Conservation (phyloP, 257 asterid genomes). For the Dorcoceras hygrometricum region DNA sequence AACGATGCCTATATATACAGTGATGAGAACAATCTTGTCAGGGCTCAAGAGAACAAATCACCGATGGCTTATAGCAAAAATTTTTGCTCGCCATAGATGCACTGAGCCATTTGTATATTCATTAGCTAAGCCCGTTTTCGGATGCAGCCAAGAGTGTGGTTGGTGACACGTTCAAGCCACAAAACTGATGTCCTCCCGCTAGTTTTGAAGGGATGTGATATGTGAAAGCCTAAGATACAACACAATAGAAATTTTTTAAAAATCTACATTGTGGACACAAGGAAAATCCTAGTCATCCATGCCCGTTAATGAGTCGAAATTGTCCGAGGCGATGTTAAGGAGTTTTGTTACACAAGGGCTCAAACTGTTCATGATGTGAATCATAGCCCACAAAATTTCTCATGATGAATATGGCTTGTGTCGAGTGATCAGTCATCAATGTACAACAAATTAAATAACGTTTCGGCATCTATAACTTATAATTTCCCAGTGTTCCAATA, state of each 20-base stretch:
- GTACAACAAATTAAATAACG: neutral
- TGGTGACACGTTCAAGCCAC: neutral
- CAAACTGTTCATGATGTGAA: neutral
- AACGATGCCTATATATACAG: neutral
- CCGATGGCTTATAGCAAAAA: neutral
- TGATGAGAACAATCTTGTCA: neutral
- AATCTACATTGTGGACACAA: neutral
- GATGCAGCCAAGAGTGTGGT: neutral
- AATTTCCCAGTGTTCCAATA: neutral
- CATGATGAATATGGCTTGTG: neutral
- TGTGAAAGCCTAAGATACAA: neutral
- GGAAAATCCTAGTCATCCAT: too few relatives aligned
- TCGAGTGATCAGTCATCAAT: neutral
- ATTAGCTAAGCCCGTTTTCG: neutral
- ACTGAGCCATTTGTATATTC: neutral
- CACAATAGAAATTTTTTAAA: neutral
- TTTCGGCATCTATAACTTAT: neutral
- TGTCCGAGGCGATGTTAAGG: neutral
- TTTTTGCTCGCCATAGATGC: neutral
- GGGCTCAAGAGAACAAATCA: neutral
- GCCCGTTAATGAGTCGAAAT: neutral
- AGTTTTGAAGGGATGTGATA: neutral
- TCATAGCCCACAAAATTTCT: neutral
- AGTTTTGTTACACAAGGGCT: neutral
- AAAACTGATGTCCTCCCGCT: conserved; percentile 1